Evolutionary conservation across 163 green algal genomes (phyloP).

Genomic region (Trebouxia gelatinosa): DNA sequence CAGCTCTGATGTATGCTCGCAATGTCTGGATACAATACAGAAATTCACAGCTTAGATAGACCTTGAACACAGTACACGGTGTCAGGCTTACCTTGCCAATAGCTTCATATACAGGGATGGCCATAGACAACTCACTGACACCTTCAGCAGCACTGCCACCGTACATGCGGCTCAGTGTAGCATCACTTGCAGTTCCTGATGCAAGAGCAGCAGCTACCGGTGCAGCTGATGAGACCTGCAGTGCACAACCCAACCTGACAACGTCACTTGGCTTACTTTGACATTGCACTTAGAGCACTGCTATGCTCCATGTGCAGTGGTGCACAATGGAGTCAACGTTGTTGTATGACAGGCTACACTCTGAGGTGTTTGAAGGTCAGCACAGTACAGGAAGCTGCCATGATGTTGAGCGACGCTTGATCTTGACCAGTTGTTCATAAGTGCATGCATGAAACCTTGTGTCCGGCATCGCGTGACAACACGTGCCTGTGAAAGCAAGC

Average conservation of each 20-base stretch:
- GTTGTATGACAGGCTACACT: no score
- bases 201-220: conserved; percentile 31
- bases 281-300: not conserved
- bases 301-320: not conserved
- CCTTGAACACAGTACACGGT: no score
- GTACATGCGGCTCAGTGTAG: conserved; percentile 45
- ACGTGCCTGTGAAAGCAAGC: not conserved
- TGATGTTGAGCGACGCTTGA: not conserved
- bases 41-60: no score
- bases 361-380: no score
- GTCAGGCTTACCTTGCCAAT: conserved; percentile 36
- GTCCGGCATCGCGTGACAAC: no score
- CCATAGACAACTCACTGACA: conserved; percentile 24
- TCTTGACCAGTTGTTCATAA: no score
- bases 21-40: no score
- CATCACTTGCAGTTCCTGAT: conserved; percentile 34
- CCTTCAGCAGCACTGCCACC: conserved; percentile 41
- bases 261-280: not conserved
- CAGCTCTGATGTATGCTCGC: no score
- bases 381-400: not conserved
- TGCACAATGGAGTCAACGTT: no score
- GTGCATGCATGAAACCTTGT: no score
- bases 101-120: conserved; percentile 35
- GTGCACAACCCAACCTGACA: not conserved
- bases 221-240: conserved; percentile 32